Evolutionary conservation across 2,329 filamentous ascomycete genomes (phyloP).

Genomic region (Orbilia javanica): DNA sequence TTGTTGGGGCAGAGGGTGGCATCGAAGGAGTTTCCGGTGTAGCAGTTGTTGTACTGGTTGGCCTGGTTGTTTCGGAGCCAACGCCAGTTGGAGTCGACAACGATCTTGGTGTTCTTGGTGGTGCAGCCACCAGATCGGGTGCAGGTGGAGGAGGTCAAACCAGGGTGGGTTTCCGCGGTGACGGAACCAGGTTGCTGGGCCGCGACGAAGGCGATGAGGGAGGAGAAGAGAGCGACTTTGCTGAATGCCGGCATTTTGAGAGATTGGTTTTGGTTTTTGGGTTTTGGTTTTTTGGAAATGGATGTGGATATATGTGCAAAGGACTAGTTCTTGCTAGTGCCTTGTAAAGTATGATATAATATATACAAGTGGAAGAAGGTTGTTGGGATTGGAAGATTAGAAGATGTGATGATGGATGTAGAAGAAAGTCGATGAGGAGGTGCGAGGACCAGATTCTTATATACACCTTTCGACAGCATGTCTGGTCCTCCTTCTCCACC

Average conservation of each 20-base stretch:
- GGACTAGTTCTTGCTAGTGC: slow-evolving; percentile 57
- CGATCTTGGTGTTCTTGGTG: slow-evolving; percentile 69
- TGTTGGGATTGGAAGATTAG: slow-evolving; percentile 46
- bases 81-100: slow-evolving; percentile 73
- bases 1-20: slow-evolving; percentile 68
- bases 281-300: neutral
- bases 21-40: slow-evolving; percentile 70
- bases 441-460: slow-evolving; percentile 52
- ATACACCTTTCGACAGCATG: slow-evolving; percentile 31
- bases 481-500: slow-evolving; percentile 24
- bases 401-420: slow-evolving; percentile 55
- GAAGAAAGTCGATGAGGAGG: slow-evolving; percentile 45
- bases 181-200: slow-evolving; percentile 70
- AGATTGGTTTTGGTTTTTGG: neutral
- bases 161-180: slow-evolving; percentile 70
- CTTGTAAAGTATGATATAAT: slow-evolving; percentile 26
- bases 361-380: slow-evolving; percentile 54
- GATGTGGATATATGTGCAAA: slow-evolving; percentile 35
- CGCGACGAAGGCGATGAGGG: slow-evolving; percentile 66
- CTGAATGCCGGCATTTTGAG: slow-evolving; percentile 60
- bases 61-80: slow-evolving; percentile 70
- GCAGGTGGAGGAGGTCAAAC: slow-evolving; percentile 71
- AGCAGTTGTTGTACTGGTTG: slow-evolving; percentile 70
- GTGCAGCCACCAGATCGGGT: slow-evolving; percentile 69
- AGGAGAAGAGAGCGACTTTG: slow-evolving; percentile 66